These are phyloP conservation scores for Prototheca cutis DNA, from an alignment of 163 green algal genomes.

Conservation along the genomic window DNA sequence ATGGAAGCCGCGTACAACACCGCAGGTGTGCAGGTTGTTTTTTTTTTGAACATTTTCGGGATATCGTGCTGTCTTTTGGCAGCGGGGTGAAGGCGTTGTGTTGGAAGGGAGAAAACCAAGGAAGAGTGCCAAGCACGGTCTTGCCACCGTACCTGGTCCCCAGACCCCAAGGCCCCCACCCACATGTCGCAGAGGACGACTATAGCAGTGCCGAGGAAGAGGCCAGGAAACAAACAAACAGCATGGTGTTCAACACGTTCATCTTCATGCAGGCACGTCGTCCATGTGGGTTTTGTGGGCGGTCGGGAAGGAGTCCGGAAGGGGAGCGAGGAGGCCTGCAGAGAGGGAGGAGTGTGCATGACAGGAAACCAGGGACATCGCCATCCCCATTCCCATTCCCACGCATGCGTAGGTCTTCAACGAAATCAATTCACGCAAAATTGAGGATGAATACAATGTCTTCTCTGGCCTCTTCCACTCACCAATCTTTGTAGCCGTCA, in stretches of 20 bases:
- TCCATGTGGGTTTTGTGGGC: too few species aligned
- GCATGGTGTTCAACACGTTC: constrained; percentile 95
- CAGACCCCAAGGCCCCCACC: too few species aligned
- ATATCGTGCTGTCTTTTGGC: too few species aligned
- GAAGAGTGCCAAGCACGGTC: too few species aligned
- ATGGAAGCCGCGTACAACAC: constrained; percentile 11
- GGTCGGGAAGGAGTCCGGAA: too few species aligned
- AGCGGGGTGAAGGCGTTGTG: too few species aligned
- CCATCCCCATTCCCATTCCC: not conserved
- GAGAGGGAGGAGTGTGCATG: not conserved
- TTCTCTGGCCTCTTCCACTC: constrained; percentile 61
- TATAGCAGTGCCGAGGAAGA: constrained; percentile 32
- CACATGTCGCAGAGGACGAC: constrained; percentile 20
- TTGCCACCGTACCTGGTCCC: too few species aligned
- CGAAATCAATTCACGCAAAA: constrained; percentile 81
- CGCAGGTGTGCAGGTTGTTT: constrained; percentile 7
- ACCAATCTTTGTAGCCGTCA: constrained; percentile 71
- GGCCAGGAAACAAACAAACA: constrained; percentile 43
- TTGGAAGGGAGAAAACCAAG: too few species aligned
- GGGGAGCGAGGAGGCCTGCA: too few species aligned
- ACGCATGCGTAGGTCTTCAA: constrained; percentile 76
- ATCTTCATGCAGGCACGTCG: constrained; percentile 76
- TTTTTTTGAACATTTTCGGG: too few species aligned
- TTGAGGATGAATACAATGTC: constrained; percentile 83
- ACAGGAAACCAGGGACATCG: not conserved